These are phyloP conservation scores for Phialocephala subalpina DNA, from an alignment of 2,329 filamentous ascomycete genomes.

Conservation along the genomic window DNA sequence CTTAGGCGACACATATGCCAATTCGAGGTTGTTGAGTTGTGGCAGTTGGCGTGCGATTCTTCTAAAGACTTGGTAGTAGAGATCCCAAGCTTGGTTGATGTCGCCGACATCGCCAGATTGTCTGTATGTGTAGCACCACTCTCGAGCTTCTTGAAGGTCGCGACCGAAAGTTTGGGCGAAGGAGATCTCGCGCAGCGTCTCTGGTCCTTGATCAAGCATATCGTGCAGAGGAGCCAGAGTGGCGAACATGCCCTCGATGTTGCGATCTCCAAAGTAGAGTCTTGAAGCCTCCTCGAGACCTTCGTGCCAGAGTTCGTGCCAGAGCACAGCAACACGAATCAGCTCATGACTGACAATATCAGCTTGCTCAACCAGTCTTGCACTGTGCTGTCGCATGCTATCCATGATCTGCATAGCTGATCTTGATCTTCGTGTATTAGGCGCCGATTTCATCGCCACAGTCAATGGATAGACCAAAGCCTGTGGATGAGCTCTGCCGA, in stretches of 20 bases:
- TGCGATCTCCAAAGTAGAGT: conserved; percentile 96
- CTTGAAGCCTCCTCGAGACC: conserved; percentile 95
- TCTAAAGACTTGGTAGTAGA: conserved; percentile 98
- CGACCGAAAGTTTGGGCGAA: conserved; percentile 98
- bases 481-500: conserved; percentile 93
- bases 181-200: conserved; percentile 94
- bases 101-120: conserved; percentile 90
- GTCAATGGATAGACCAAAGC: conserved; percentile 96
- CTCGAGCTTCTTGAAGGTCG: conserved; percentile 91
- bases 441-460: conserved; percentile 93
- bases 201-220: conserved; percentile 87
- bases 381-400: conserved; percentile 94
- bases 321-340: conserved; percentile 94
- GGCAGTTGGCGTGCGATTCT: conserved; percentile 93
- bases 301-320: conserved; percentile 99
- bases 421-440: conserved; percentile 82
- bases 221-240: conserved; percentile 91
- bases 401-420: conserved; percentile 97
- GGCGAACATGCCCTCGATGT: conserved; percentile 96
- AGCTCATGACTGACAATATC: conserved; percentile 95
- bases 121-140: conserved; percentile 95
- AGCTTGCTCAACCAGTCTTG: conserved; percentile 91
- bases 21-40: conserved; percentile 89
- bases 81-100: conserved; percentile 97
- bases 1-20: conserved; percentile 97